Base-by-base conservation (phyloP, 108 stramenopile genomes). In the Halocafeteria seosinensis region DNA sequence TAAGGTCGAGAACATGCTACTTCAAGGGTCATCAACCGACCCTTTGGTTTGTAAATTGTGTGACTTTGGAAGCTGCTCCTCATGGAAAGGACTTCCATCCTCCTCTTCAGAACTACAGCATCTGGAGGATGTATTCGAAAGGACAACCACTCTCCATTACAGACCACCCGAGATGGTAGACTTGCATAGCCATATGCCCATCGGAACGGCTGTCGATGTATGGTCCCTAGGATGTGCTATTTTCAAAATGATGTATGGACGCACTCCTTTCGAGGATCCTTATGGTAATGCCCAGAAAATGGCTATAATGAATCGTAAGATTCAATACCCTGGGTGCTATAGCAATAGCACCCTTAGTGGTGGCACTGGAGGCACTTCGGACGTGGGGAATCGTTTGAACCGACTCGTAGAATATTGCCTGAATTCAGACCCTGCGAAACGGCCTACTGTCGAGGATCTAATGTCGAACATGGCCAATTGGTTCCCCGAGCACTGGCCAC, bases 121-220 rank as follows among this genome's bases (percentile, higher is more conserved):
- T n/a, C 17, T 47, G 59, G 61, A 67, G 26, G 55, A 38, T 3
- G 11, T 37, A 30, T 29, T 67, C 0, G 12, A 23, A 27, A 37
- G 37, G 5, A 31, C 37, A 17, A 67, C 66, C 1, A 67, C 66
- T n/a, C 34, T 42, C 9, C 2, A 32, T 1, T 67, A 63, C 29
- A 58, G 66, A 32, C 60, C 66, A 12, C 66, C 66, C 11, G 66
- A 67, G 62, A 42, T 67, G 4, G 33, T 30, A 21, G 66, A 67
- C 62, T 23, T 62, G 23, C 34, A 62, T 34, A 17, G 26, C 17
- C 55, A 62, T 17, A 13, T 38, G 17, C 50, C 11, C 38, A 31
- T 62, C 31, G 25, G 31, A 26, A 50, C 21, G 12, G 3, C 36
- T 33, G 60, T 62, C 0, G 67, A 68, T 23, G 67, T 68, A 3